Evolutionary conservation across 805 yeast genomes (phyloP).

Genomic region (Monosporozyma yasuniensis): DNA sequence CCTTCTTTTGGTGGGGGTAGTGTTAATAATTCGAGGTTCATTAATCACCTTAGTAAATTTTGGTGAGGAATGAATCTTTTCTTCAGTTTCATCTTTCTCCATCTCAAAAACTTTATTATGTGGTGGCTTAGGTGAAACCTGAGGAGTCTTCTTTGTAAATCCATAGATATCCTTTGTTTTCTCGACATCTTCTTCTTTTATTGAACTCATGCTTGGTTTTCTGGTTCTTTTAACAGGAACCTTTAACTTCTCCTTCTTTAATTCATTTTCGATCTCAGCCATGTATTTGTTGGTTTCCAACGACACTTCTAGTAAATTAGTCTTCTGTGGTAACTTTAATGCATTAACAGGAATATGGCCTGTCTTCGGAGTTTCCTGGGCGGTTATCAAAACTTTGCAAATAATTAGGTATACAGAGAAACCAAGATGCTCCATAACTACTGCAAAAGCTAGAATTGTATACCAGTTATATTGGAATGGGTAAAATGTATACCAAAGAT

Average conservation of each 20-base stretch:
- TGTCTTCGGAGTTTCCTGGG: neutral
- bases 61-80: neutral
- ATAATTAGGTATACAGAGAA: slow-evolving; percentile 5
- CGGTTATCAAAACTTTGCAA: slow-evolving; percentile 3
- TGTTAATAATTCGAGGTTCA: neutral
- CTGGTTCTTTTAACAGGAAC: neutral
- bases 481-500: slow-evolving; percentile 16
- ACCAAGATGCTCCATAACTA: slow-evolving; percentile 27
- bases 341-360: slow-evolving; percentile 3
- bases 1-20: neutral
- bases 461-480: slow-evolving; percentile 29
- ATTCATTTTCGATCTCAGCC: slow-evolving; percentile 2
- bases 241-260: neutral
- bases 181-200: neutral
- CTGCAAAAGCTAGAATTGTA: slow-evolving; percentile 28
- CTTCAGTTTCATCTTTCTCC: neutral
- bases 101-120: neutral
- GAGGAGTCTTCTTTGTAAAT: neutral
- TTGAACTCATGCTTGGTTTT: neutral
- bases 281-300: slow-evolving; percentile 8
- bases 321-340: slow-evolving; percentile 4
- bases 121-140: neutral
- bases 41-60: slow-evolving; percentile 2
- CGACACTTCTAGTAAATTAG: slow-evolving; percentile 6
- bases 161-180: slow-evolving; percentile 1